phyloP scores from a whole-genome alignment of 805 yeast genomes.

The Candida cerambycidarum region DNA sequence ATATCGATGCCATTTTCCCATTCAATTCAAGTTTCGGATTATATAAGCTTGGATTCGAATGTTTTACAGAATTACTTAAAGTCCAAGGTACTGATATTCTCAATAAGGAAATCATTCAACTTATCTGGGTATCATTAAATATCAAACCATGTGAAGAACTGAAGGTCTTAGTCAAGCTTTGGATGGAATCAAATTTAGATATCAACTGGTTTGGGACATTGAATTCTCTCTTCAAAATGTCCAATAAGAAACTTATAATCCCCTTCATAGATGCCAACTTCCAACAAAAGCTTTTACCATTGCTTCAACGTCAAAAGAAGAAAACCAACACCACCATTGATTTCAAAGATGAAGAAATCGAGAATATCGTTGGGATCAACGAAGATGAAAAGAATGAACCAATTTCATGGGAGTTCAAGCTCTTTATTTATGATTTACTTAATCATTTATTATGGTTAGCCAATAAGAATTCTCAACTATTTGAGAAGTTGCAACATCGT shows the following conservation, averaged over 20 bases:
- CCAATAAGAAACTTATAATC: slow-evolving; percentile 42
- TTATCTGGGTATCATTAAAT: slow-evolving; percentile 61
- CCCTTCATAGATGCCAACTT: slow-evolving; percentile 38
- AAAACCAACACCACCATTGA: slow-evolving; percentile 23
- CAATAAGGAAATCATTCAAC: slow-evolving; percentile 45
- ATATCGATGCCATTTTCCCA: slow-evolving; percentile 44
- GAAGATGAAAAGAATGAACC: slow-evolving; percentile 53
- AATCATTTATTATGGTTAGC: slow-evolving; percentile 44
- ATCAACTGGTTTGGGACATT: slow-evolving; percentile 60
- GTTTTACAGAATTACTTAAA: slow-evolving; percentile 60
- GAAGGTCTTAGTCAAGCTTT: slow-evolving; percentile 48
- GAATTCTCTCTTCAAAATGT: slow-evolving; percentile 47
- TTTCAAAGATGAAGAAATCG: slow-evolving; percentile 43
- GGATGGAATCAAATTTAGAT: slow-evolving; percentile 56
- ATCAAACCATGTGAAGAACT: slow-evolving; percentile 47
- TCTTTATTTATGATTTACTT: slow-evolving; percentile 47
- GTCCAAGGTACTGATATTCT: slow-evolving; percentile 44
- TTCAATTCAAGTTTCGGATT: slow-evolving; percentile 41
- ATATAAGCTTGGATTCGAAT: slow-evolving; percentile 48
- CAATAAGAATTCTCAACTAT: slow-evolving; percentile 34
- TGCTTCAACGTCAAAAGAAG: slow-evolving; percentile 43
- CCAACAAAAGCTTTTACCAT: slow-evolving; percentile 41
- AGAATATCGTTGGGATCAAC: slow-evolving; percentile 37
- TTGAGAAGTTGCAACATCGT: slow-evolving; percentile 40
- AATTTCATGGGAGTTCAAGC: slow-evolving; percentile 56